Evolutionary conservation across 2,329 filamentous ascomycete species (phyloP).

Genomic region (Hymenoscyphus fructigenus): DNA sequence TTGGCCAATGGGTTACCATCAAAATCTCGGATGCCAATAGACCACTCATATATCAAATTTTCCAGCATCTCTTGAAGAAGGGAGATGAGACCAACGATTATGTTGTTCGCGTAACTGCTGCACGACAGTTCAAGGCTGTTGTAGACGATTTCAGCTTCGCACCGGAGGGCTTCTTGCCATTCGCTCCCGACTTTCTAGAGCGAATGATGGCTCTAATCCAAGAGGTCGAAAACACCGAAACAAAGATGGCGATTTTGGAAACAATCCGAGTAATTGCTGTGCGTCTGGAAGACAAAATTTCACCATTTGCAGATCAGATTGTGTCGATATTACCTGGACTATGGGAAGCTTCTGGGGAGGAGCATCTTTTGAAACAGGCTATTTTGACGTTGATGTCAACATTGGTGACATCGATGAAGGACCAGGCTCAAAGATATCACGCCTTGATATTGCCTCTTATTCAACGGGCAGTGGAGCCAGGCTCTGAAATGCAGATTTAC

Average conservation of each 20-base stretch:
- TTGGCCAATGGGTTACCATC: slow-evolving; percentile 86
- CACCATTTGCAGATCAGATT: slow-evolving; percentile 73
- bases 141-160: slow-evolving; percentile 84
- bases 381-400: slow-evolving; percentile 84
- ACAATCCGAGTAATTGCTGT: slow-evolving; percentile 80
- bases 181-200: slow-evolving; percentile 69
- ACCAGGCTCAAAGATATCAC: slow-evolving; percentile 76
- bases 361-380: slow-evolving; percentile 91
- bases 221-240: slow-evolving; percentile 79
- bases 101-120: slow-evolving; percentile 89
- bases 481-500: slow-evolving; percentile 74
- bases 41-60: slow-evolving; percentile 81
- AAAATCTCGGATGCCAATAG: slow-evolving; percentile 68
- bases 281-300: slow-evolving; percentile 72
- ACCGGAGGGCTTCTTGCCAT: slow-evolving; percentile 71
- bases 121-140: slow-evolving; percentile 76
- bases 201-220: slow-evolving; percentile 75
- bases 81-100: slow-evolving; percentile 80
- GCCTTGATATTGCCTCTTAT: slow-evolving; percentile 79
- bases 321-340: slow-evolving; percentile 76
- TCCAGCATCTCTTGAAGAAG: slow-evolving; percentile 78
- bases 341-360: slow-evolving; percentile 77
- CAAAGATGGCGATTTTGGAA: slow-evolving; percentile 85
- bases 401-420: slow-evolving; percentile 82
- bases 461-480: slow-evolving; percentile 72